These are phyloP conservation scores for Brasenia schreberi DNA, from an alignment of 164 flowering plant genomes.

Conservation along the genomic window DNA sequence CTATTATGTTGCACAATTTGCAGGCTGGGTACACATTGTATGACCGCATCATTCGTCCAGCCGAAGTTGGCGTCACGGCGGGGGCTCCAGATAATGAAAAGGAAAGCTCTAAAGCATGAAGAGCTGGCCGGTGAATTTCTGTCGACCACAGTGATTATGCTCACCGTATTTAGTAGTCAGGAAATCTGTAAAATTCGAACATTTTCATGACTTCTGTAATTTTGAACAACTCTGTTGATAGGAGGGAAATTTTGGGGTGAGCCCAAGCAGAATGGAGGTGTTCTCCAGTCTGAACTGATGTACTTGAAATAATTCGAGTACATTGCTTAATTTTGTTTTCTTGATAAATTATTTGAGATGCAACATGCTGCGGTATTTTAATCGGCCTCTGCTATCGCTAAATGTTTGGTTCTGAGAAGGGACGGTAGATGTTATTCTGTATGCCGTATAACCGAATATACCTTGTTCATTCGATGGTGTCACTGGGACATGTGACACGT, in stretches of 20 bases:
- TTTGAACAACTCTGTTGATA: not conserved
- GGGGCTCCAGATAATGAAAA: constrained; percentile 13
- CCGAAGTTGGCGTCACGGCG: constrained; percentile 79
- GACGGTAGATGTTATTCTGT: too few species aligned
- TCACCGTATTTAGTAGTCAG: not conserved
- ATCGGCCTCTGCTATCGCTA: too few species aligned
- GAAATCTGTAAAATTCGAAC: not conserved
- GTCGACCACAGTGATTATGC: too few species aligned
- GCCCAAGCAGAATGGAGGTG: not conserved
- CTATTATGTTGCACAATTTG: constrained; percentile 3
- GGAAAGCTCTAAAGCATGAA: constrained; percentile 16
- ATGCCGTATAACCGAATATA: too few species aligned
- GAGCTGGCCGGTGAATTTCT: not conserved
- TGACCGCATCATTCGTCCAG: constrained; percentile 74
- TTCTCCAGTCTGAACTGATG: too few species aligned
- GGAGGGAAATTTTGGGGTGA: not conserved
- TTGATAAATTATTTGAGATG: not conserved
- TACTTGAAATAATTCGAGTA: not conserved
- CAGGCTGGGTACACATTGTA: constrained; percentile 73
- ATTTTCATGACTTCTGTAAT: not conserved
- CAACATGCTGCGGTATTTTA: not conserved
- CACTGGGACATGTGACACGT: too few species aligned
- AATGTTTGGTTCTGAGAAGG: too few species aligned
- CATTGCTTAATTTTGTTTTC: not conserved
- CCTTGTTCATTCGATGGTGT: too few species aligned